A percentile compares a stretch with the other conserved stretches of the same genome.
Evolutionary conservation across 2,329 filamentous ascomycete species (phyloP).

Genomic region (Calonectria pteridis): DNA sequence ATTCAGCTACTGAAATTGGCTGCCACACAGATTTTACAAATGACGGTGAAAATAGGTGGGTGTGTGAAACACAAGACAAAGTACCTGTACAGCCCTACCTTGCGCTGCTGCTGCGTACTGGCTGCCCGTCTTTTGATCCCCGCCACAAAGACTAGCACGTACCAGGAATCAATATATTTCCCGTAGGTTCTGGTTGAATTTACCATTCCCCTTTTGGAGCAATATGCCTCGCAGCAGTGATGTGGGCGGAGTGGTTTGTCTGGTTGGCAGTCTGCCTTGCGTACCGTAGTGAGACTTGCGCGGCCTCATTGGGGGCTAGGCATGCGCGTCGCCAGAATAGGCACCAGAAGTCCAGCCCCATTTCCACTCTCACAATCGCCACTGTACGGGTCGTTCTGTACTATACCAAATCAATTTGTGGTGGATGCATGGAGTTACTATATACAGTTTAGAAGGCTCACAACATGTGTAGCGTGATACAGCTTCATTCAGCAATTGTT

Average conservation of each 20-base stretch:
- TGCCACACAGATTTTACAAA: not conserved
- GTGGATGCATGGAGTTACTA: not conserved
- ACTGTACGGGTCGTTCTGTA: too few relatives aligned
- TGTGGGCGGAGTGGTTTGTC: not conserved
- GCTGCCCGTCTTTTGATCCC: not conserved
- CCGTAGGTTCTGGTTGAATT: not conserved
- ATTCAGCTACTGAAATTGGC: not conserved
- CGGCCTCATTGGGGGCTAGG: not conserved
- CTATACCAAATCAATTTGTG: not conserved
- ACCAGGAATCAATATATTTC: not conserved
- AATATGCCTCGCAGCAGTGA: not conserved
- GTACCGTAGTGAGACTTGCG: not conserved
- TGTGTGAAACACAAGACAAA: not conserved
- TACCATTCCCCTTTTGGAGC: not conserved
- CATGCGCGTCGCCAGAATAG: not conserved
- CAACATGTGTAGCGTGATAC: not conserved
- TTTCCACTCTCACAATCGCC: not conserved
- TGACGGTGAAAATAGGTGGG: not conserved
- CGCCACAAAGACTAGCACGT: not conserved
- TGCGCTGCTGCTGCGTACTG: not conserved
- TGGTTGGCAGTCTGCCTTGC: not conserved
- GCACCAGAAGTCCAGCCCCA: not conserved
- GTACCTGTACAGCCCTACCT: not conserved
- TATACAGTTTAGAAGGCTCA: not conserved
- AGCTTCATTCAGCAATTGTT: not conserved